Conservation (phyloP, 352 stramenopile species). For the Halophytophthora batemanensis region DNA sequence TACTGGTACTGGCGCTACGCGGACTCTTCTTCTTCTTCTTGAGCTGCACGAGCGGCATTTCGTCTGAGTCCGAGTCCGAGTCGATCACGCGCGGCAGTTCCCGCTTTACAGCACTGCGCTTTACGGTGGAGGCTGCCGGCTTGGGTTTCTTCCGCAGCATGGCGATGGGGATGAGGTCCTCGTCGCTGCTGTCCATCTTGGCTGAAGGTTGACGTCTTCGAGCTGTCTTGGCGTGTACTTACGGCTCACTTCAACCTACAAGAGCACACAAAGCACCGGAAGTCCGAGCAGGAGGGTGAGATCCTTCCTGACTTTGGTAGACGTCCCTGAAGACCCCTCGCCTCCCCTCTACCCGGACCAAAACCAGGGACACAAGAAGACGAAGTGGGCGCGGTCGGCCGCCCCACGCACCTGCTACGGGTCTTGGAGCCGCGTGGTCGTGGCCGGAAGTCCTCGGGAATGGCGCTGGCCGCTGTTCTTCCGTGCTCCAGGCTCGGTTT, state of each 20-base stretch:
- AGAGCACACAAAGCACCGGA: not conserved
- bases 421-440: no score
- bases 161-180: conserved; percentile 73
- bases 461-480: not conserved
- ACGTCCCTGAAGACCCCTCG: no score
- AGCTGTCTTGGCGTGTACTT: not conserved
- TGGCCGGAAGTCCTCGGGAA: no score
- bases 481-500: not conserved
- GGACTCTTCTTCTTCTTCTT: conserved; percentile 51
- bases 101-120: conserved; percentile 25
- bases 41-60: conserved; percentile 73
- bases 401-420: no score
- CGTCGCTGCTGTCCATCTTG: conserved; percentile 69
- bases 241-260: no score
- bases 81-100: conserved; percentile 31
- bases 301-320: no score
- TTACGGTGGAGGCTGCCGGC: conserved; percentile 4
- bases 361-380: no score
- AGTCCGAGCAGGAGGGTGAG: not conserved
- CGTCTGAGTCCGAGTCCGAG: conserved; percentile 74
- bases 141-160: conserved; percentile 63
- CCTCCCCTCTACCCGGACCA: no score
- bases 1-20: not conserved
- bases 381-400: no score
- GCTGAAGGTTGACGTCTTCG: not conserved